phyloP scores from a whole-genome alignment of 2,329 filamentous ascomycete species.

The Curvularia lunata region DNA sequence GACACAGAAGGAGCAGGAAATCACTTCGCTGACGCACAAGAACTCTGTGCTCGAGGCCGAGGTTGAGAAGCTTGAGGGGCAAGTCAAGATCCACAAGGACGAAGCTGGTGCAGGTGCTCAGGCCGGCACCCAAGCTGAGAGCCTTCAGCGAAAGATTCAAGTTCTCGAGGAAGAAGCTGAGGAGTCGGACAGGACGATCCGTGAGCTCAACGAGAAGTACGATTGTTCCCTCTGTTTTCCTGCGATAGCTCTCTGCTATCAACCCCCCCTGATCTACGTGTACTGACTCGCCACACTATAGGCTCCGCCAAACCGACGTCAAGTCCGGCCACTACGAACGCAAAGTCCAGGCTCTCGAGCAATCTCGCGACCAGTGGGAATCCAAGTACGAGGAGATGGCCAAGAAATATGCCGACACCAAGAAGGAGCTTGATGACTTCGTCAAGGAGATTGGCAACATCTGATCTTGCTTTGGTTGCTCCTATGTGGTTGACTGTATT shows the following conservation, averaged over 20 bases:
- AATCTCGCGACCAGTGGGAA: conserved; percentile 92
- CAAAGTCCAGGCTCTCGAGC: conserved; percentile 96
- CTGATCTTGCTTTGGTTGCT: conserved; percentile 58
- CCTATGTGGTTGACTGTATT: conserved; percentile 38
- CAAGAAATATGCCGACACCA: conserved; percentile 80
- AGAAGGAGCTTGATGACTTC: conserved; percentile 92
- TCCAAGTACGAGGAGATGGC: conserved; percentile 97
- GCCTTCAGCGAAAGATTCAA: conserved; percentile 88
- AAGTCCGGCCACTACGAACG: conserved; percentile 99
- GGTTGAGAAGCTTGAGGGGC: conserved; percentile 87
- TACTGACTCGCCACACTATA: conserved; percentile 51
- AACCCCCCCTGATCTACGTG: conserved; percentile 12
- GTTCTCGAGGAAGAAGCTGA: conserved; percentile 98
- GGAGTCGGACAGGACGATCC: conserved; percentile 92
- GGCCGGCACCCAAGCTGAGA: conserved; percentile 89
- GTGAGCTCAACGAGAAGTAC: conserved; percentile 98
- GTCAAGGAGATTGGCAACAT: conserved; percentile 92
- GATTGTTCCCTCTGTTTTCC: conserved; percentile 45
- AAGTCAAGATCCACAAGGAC: conserved; percentile 86
- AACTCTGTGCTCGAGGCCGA: conserved; percentile 88
- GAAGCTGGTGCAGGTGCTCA: conserved; percentile 80
- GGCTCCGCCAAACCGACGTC: conserved; percentile 97
- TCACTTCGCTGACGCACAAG: conserved; percentile 94
- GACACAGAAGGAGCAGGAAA: conserved; percentile 95
- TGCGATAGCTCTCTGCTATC: neutral